Evolutionary conservation across 192 early-diverging fungal genomes (phyloP).

Genomic region (Linnemannia zychae): DNA sequence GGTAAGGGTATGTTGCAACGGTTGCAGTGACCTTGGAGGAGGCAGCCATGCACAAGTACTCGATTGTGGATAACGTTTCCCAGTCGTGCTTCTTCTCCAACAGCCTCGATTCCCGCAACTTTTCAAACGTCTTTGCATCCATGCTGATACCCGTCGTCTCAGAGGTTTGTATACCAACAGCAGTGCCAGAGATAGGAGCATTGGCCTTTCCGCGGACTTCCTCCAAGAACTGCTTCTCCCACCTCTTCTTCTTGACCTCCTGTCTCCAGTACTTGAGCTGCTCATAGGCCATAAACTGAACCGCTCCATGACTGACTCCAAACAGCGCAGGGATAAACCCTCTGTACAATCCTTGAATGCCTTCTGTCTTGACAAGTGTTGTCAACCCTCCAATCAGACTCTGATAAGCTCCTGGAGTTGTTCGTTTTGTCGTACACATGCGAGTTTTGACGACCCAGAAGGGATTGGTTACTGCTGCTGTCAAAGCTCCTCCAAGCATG

Average conservation of each 20-base stretch:
- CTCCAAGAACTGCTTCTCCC: slow-evolving; percentile 52
- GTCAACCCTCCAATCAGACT: slow-evolving; percentile 74
- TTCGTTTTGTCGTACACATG: slow-evolving; percentile 78
- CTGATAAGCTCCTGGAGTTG: slow-evolving; percentile 72
- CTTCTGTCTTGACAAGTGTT: slow-evolving; percentile 74
- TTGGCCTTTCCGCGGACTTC: slow-evolving; percentile 32
- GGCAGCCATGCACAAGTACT: slow-evolving; percentile 88
- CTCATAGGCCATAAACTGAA: slow-evolving; percentile 99
- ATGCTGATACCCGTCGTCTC: slow-evolving; percentile 17
- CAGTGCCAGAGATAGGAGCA: not conserved
- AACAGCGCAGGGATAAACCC: slow-evolving; percentile 91
- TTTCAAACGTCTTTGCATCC: slow-evolving; percentile 40
- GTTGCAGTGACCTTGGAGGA: slow-evolving; percentile 90
- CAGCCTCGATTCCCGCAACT: slow-evolving; percentile 34
- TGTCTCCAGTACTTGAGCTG: slow-evolving; percentile 88
- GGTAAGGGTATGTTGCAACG: slow-evolving; percentile 93
- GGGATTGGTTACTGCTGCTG: slow-evolving; percentile 82
- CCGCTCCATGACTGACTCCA: slow-evolving; percentile 95
- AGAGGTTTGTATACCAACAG: not conserved
- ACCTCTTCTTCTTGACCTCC: slow-evolving; percentile 45
- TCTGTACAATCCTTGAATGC: slow-evolving; percentile 80
- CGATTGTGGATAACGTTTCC: slow-evolving; percentile 67
- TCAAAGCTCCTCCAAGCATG: slow-evolving; percentile 67
- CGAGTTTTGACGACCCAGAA: slow-evolving; percentile 90
- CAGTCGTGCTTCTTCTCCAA: slow-evolving; percentile 51